phyloP scores from a whole-genome alignment of 345 rosid genomes.

The Microcos paniculata region DNA sequence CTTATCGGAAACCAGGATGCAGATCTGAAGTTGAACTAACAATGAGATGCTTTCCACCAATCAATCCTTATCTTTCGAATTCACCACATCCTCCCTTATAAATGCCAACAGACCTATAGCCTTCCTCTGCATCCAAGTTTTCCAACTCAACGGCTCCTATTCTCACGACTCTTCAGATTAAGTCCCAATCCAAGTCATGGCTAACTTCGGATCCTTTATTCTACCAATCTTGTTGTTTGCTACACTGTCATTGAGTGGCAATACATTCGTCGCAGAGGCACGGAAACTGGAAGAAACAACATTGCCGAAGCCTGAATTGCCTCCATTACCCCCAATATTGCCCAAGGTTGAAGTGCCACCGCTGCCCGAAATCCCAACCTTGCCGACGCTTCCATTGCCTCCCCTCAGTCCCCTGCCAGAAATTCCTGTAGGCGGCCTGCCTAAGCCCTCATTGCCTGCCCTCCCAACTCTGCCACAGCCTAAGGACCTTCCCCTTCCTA shows the following conservation, averaged over 20 bases:
- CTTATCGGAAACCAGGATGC: background rate
- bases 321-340: background rate
- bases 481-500: background rate
- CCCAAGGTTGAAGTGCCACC: background rate
- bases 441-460: background rate
- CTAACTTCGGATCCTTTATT: background rate
- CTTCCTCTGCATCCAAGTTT: background rate
- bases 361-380: background rate
- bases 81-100: background rate
- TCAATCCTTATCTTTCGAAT: background rate
- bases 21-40: background rate
- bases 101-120: background rate
- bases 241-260: background rate
- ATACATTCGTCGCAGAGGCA: background rate
- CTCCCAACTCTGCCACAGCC: background rate
- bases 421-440: background rate
- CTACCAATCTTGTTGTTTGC: background rate
- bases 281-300: background rate
- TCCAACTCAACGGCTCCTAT: no score
- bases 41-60: background rate
- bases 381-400: no score
- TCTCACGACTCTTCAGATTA: background rate
- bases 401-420: background rate
- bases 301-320: background rate
- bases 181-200: background rate